Percentiles rank a stretch among this genome's conserved stretches.
Conservation (phyloP, 495 filamentous ascomycete species). For the Stereocaulon alpinum region DNA sequence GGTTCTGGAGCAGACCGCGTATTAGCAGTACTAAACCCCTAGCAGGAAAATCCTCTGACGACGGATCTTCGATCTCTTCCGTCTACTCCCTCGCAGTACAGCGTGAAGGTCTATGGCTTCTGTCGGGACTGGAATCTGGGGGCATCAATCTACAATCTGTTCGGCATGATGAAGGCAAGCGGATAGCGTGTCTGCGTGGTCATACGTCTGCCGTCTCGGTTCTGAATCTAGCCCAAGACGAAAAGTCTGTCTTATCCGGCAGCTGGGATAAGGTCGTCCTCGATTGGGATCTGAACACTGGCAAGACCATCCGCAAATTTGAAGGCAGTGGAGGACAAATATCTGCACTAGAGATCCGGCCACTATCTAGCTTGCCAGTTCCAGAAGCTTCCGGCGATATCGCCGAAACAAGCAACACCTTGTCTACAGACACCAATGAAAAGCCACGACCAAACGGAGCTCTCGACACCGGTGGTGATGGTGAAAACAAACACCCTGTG, state of each 20-base stretch:
- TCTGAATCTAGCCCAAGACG: slow-evolving; percentile 69
- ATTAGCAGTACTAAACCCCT: slow-evolving; percentile 18
- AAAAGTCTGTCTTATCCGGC: slow-evolving; percentile 79
- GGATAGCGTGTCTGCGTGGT: slow-evolving; percentile 65
- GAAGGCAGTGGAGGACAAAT: slow-evolving; percentile 73
- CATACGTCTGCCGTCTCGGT: slow-evolving; percentile 92
- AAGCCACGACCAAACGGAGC: slow-evolving; percentile 41
- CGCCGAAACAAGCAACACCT: slow-evolving; percentile 51
- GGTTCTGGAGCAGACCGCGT: not conserved
- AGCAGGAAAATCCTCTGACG: slow-evolving; percentile 30
- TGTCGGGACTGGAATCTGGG: slow-evolving; percentile 82
- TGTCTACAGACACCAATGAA: slow-evolving; percentile 49
- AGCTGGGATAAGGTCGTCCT: slow-evolving; percentile 92
- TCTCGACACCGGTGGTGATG: slow-evolving; percentile 38
- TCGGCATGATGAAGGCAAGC: slow-evolving; percentile 90
- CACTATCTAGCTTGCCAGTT: slow-evolving; percentile 62
- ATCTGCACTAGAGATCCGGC: slow-evolving; percentile 74
- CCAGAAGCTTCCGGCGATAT: slow-evolving; percentile 58
- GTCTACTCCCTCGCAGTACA: slow-evolving; percentile 93
- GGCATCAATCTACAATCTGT: slow-evolving; percentile 89
- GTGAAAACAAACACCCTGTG: slow-evolving; percentile 31
- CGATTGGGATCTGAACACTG: slow-evolving; percentile 93
- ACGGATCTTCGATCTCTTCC: slow-evolving; percentile 57
- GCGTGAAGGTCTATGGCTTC: slow-evolving; percentile 77
- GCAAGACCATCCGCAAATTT: slow-evolving; percentile 63